Conservation (phyloP, 164 flowering plant genomes). For the Magnolia officinalis region DNA sequence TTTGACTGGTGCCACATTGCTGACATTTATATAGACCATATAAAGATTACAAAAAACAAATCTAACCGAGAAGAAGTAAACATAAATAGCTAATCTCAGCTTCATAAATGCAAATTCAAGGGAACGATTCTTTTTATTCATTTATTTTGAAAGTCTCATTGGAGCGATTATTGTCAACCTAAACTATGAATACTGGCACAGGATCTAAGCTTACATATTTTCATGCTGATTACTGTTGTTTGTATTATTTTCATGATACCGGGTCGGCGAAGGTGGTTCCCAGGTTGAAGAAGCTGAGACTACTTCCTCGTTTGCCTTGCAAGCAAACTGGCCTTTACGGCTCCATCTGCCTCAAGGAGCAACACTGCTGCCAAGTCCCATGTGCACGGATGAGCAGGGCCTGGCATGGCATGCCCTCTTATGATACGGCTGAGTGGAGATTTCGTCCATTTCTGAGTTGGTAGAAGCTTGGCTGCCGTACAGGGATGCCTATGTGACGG, state of each 20-base stretch:
- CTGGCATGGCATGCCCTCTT: too few relatives aligned
- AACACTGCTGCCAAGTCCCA: too few relatives aligned
- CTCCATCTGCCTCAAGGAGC: conserved; percentile 7
- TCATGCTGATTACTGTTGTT: background rate
- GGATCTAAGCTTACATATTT: background rate
- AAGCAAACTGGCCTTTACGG: conserved; percentile 24
- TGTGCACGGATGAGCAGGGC: too few relatives aligned
- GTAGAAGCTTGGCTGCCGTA: too few relatives aligned
- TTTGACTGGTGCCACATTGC: conserved; percentile 21
- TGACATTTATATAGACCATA: conserved; percentile 2
- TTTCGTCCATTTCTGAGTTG: too few relatives aligned
- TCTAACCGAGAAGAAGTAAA: background rate
- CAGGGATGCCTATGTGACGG: too few relatives aligned
- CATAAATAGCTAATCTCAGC: background rate
- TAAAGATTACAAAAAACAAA: background rate
- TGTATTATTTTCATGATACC: background rate
- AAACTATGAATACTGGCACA: background rate
- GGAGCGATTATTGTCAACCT: background rate
- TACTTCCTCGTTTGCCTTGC: conserved; percentile 6
- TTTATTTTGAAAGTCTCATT: background rate
- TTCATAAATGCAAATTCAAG: background rate
- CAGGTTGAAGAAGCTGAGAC: conserved; percentile 10
- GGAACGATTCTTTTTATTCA: background rate
- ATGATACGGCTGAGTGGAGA: too few relatives aligned
- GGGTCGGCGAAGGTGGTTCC: background rate